Evolutionary conservation across 2,329 filamentous ascomycete genomes (phyloP).

Genomic region (Aquanectria penicillioides): DNA sequence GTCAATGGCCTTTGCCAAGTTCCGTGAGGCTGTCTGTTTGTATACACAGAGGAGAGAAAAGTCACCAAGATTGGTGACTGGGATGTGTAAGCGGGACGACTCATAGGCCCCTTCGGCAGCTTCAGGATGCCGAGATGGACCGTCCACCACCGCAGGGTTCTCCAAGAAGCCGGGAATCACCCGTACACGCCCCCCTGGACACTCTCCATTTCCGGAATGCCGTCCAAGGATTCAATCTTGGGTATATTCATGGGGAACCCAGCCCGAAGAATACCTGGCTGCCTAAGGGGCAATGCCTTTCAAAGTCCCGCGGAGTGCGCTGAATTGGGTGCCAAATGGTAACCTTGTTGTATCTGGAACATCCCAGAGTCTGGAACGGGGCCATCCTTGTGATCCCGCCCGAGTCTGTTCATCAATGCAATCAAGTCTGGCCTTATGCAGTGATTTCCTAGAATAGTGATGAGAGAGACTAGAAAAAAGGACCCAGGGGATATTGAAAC

Average conservation of each 20-base stretch:
- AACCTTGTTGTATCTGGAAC: background rate
- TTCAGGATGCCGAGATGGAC: background rate
- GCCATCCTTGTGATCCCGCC: background rate
- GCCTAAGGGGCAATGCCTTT: no score
- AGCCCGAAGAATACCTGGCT: background rate
- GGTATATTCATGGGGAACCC: background rate
- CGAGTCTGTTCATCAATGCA: background rate
- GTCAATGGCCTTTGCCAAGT: background rate
- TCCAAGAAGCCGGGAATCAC: conserved; percentile 5
- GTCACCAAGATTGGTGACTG: background rate
- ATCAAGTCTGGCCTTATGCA: background rate
- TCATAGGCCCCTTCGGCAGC: background rate
- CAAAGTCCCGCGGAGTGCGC: no score
- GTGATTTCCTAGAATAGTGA: no score
- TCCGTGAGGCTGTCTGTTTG: background rate
- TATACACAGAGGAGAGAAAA: background rate
- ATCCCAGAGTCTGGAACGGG: background rate
- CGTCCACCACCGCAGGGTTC: background rate
- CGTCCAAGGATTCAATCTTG: background rate
- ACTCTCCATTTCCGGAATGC: background rate
- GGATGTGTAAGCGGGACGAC: background rate
- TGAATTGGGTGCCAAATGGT: no score
- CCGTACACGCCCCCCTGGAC: conserved; percentile 1
- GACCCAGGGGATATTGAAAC: no score
- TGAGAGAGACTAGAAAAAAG: no score